phyloP scores from a whole-genome alignment of 2,329 filamentous ascomycete genomes.

The Alternaria conjuncta region DNA sequence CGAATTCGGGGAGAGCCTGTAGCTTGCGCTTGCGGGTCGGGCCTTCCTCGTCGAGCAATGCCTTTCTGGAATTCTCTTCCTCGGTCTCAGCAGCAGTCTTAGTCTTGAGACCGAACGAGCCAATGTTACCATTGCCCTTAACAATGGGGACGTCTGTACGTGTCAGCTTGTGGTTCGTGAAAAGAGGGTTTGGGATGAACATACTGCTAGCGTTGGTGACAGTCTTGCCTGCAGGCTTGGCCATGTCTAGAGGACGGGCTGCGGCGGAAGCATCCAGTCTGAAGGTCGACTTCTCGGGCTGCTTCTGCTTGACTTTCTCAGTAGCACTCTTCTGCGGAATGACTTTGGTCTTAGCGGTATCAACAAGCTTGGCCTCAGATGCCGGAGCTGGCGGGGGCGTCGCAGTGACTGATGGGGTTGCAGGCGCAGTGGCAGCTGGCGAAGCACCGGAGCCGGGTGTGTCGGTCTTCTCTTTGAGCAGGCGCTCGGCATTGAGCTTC shows the following conservation, averaged over 20 bases:
- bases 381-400: constrained; percentile 41
- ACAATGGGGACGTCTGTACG: constrained; percentile 53
- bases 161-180: constrained; percentile 21
- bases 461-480: constrained; percentile 70
- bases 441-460: constrained; percentile 63
- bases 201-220: constrained; percentile 26
- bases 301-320: constrained; percentile 73
- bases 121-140: constrained; percentile 75
- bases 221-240: constrained; percentile 36
- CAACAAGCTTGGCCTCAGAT: constrained; percentile 44
- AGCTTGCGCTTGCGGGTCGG: constrained; percentile 82
- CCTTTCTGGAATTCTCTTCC: constrained; percentile 71
- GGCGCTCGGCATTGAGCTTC: constrained; percentile 59
- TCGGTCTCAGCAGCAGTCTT: constrained; percentile 71
- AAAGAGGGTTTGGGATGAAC: background rate
- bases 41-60: constrained; percentile 84
- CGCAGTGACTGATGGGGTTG: constrained; percentile 57
- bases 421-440: constrained; percentile 70
- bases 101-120: constrained; percentile 79
- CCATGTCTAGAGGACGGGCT: constrained; percentile 31
- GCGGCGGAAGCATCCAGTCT: constrained; percentile 43
- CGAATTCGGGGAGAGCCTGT: constrained; percentile 82
- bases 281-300: constrained; percentile 47
- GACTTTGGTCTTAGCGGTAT: constrained; percentile 71
- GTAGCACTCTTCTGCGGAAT: constrained; percentile 83